Conservation (phyloP, 2,329 filamentous ascomycete genomes). For the Fusarium agapanthi region DNA sequence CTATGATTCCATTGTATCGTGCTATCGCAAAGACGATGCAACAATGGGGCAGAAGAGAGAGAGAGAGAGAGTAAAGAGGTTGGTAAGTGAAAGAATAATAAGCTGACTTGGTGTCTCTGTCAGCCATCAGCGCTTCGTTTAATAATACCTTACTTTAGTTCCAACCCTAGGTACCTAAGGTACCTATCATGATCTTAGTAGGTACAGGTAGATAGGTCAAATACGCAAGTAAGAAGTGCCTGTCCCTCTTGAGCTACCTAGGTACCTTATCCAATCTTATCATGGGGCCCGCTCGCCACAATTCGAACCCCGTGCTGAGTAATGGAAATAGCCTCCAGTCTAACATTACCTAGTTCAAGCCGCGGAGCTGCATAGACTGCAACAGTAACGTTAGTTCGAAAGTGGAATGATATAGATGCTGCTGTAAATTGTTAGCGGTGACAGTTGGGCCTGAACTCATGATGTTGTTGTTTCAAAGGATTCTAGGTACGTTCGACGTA, state of each 20-base stretch:
- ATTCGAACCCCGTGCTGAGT: constrained; percentile 28
- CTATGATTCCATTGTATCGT: constrained; percentile 11
- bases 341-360: neutral
- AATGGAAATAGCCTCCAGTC: constrained; percentile 11
- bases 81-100: neutral
- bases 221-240: constrained; percentile 25
- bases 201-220: neutral
- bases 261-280: constrained; percentile 21
- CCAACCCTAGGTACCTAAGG: neutral
- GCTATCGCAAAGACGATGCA: neutral
- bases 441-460: neutral
- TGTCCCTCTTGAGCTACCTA: neutral
- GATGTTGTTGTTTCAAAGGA: neutral
- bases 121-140: neutral
- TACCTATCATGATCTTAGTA: constrained; percentile 17
- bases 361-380: constrained; percentile 21
- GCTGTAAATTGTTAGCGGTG: neutral
- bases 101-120: neutral
- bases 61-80: neutral
- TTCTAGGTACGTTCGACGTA: neutral
- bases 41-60: neutral
- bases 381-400: neutral
- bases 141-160: neutral
- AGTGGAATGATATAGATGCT: constrained; percentile 1
- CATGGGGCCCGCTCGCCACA: constrained; percentile 25